phyloP scores from a whole-genome alignment of 148 eudicot genomes.

The Fallopia convolvulus region DNA sequence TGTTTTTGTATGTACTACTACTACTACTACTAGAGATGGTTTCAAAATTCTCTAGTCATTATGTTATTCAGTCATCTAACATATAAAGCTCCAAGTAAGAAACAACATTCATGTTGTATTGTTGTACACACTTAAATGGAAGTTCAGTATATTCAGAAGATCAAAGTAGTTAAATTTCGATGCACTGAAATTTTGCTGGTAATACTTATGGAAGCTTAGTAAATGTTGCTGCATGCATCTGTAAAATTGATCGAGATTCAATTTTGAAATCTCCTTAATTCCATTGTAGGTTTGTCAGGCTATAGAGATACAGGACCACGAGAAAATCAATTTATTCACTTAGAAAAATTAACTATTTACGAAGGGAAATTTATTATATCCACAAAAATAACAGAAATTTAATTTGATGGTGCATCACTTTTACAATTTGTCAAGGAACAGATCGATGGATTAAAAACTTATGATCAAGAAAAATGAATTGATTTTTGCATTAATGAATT shows the following conservation, averaged over 20 bases:
- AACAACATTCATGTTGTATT: background rate
- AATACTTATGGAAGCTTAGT: background rate
- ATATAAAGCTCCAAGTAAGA: background rate
- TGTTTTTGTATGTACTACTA: background rate
- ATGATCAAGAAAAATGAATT: too few species aligned
- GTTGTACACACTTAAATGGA: background rate
- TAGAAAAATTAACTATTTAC: background rate
- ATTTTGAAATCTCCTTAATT: background rate
- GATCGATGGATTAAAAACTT: background rate
- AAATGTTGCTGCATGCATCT: background rate
- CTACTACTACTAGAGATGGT: background rate
- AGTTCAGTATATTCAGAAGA: background rate
- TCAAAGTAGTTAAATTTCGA: background rate
- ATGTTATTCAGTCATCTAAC: background rate
- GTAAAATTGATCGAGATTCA: background rate
- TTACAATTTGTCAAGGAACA: background rate
- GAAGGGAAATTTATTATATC: background rate
- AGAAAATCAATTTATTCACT: background rate
- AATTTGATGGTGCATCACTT: background rate
- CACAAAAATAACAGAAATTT: background rate
- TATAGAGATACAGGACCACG: background rate
- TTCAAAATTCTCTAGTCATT: background rate
- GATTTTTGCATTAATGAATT: too few species aligned
- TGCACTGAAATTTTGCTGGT: background rate
- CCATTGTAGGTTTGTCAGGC: background rate